Base-by-base conservation (phyloP, 805 yeast genomes). In the Wickerhamomyces sydowiorum region DNA sequence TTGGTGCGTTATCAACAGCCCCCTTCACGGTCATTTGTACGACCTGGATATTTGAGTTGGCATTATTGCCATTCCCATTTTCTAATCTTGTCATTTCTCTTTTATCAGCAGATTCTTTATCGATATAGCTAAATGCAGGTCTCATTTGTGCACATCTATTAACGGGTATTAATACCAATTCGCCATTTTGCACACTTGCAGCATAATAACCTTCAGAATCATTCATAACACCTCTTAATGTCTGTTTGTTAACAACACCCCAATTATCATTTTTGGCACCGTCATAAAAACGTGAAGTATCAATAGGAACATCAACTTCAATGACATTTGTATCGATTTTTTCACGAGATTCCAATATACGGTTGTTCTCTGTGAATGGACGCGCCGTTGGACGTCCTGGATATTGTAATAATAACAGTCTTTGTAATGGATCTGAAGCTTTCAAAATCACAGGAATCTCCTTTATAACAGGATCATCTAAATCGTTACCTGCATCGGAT, bases 101-200 rank as follows among this genome's bases (percentile, higher is more conserved):
- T 41, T 65, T 71, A 43, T 66, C 66, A 44, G 71, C 76, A 46
- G 63, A 56, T 41, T 71, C 65, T 32, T 73, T 79, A 57, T 89
- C 96, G 34, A 89, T 78, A 57, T 90, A 86, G 49, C 73, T 75
- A 64, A 93, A 87, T 52, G 76, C 75, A 3, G 97, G 93, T 50
- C 96, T 73, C 46, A 93, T 60, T 60, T 91, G 97, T 0, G 83
- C 76, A 0, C 85, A 76, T 18, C 78, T 71, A 28, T 77, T 74
- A 2, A 90, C 69, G 1, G 91, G 86, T 1, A 76, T 62, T 46
- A 91, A 60, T 38, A 85, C 78, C 7, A 88, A 54, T 51, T 73
- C 78, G 15, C 73, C 75, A 24, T 74, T 65, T 30, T 59, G 52
- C 31, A 73, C 60, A 36, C 64, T 61, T 0, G 74, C 77, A 10